Base-by-base conservation (phyloP, 306 rosid species). In the Vigna radiata region DNA sequence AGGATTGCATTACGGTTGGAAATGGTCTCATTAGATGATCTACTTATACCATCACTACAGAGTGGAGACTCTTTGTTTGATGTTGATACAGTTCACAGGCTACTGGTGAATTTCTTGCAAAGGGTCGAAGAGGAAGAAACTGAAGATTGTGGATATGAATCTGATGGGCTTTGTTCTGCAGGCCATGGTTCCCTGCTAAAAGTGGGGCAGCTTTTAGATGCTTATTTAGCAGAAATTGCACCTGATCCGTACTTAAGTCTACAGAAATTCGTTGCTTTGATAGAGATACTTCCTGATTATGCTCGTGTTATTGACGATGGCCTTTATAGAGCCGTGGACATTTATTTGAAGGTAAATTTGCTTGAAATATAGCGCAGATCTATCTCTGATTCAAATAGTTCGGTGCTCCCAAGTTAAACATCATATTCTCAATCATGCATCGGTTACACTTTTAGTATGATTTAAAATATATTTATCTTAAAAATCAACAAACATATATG, bases 301-400 rank as follows among this genome's bases (percentile, higher is more conserved):
- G 94, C 97, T 81, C 94, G 96, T n/a, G 91, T 91, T 48, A 81
- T 91, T 1, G 94, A 89, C 31, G 98, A 94, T 77, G 96, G 98
- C 41, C 85, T 91, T 60, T 94, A 94, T 47, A 86, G 97, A 84
- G 96, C 98, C 1, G 25, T 91, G 19, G 98, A 94, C 78, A 87
- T 94, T 52, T 91, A 90, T 79, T 67, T 94, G 82, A 94, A 94
- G 91, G 98, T 90, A 88, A 76, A 60, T 71, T 77, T 65, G 2
- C 50, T 62, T 66, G 16, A 25, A 62, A 31, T 27, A 25, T 8
- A 70, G 52, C 1, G 5, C 54, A 54, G 15, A 81, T 44, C 36
- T 50, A 54, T 23, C 16, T 64, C 13, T 19, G n/a, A 31, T 63
- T 64, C 74, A 43, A 66, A 10, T 46, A 56, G 31, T 58, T 58